Conservation (phyloP, 140 eudicot species). For the Stevia rebaudiana region DNA sequence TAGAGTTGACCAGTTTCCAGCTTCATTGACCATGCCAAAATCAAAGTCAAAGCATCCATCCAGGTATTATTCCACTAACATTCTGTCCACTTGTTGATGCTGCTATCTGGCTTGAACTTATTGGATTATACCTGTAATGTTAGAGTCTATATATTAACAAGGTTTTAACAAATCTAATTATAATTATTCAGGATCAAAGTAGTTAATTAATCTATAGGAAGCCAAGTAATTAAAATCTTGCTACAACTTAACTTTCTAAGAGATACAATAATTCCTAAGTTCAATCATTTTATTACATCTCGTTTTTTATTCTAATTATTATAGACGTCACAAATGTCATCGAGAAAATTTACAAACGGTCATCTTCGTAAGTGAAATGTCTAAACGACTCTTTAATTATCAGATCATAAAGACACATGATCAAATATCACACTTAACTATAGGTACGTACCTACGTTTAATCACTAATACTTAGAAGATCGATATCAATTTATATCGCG, state of each 20-base stretch:
- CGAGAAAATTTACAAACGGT: neutral
- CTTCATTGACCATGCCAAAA: constrained; percentile 30
- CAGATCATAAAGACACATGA: too few species aligned
- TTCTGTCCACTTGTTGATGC: constrained; percentile 49
- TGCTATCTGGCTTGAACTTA: constrained; percentile 49
- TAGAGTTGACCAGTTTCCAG: constrained; percentile 23
- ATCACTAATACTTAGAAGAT: neutral
- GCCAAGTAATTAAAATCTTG: neutral
- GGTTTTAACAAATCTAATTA: neutral
- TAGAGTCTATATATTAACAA: neutral
- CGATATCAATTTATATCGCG: neutral
- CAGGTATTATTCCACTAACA: constrained; percentile 61
- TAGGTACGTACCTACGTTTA: neutral
- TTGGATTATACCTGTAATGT: constrained; percentile 43
- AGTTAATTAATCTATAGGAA: neutral
- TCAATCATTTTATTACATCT: neutral
- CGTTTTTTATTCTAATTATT: neutral
- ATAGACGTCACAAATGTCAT: neutral
- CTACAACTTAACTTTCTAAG: neutral
- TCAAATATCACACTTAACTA: too few species aligned
- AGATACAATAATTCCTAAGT: neutral
- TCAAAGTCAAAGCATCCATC: constrained; percentile 62
- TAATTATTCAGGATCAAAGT: neutral
- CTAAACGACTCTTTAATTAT: neutral
- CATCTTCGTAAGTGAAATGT: neutral